phyloP scores from a whole-genome alignment of 768 basidiomycete genomes.

The Lentinula aciculospora region DNA sequence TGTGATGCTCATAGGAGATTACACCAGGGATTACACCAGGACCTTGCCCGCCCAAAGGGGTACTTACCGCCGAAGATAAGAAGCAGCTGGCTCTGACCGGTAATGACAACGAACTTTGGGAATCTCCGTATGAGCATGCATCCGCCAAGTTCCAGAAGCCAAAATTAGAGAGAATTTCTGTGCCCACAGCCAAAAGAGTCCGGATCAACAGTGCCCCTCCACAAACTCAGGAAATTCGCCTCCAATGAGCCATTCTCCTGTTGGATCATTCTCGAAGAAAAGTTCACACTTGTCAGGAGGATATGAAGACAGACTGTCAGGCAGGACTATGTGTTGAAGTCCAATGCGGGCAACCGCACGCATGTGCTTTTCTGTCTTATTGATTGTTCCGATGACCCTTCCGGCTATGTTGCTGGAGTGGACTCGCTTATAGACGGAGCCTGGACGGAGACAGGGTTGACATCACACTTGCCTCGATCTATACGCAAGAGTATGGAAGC shows the following conservation, averaged over 20 bases:
- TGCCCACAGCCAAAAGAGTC: not conserved
- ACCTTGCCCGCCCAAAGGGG: not conserved
- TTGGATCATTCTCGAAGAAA: not conserved
- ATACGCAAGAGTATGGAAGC: not conserved
- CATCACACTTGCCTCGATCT: not conserved
- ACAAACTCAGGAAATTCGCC: not conserved
- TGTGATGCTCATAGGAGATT: not conserved
- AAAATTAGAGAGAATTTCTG: not conserved
- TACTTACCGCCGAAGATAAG: not conserved
- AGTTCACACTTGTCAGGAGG: not conserved
- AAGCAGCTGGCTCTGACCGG: not conserved
- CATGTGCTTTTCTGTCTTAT: not conserved
- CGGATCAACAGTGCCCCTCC: not conserved
- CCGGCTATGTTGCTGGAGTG: not conserved
- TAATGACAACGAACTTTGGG: not conserved
- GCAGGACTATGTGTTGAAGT: not conserved
- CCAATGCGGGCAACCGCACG: not conserved
- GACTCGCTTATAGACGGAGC: not conserved
- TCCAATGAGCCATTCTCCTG: not conserved
- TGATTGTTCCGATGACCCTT: not conserved
- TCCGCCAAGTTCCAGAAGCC: not conserved
- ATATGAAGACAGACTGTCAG: not conserved
- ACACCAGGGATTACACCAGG: not conserved
- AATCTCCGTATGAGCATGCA: not conserved
- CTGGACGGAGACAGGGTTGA: not conserved